Evolutionary conservation across 2,329 filamentous ascomycete species (phyloP).

Genomic region (Teratosphaeria destructans): DNA sequence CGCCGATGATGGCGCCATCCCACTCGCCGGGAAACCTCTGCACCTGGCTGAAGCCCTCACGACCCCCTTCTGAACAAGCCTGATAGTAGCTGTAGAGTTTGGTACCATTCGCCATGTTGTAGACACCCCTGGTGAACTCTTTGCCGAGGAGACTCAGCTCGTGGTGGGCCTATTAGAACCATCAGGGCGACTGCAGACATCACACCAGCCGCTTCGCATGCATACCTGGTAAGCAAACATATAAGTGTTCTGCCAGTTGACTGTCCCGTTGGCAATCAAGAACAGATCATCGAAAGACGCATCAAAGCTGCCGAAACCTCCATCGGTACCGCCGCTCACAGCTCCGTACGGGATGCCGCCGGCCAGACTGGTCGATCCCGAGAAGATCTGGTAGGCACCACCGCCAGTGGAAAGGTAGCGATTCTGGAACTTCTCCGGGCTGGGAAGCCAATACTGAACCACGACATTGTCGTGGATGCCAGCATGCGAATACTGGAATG

Average conservation of each 20-base stretch:
- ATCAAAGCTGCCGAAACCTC: slow-evolving; percentile 40
- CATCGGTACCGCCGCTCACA: slow-evolving; percentile 39
- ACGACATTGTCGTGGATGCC: slow-evolving; percentile 27
- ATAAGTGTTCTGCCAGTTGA: slow-evolving; percentile 41
- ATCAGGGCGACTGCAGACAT: neutral
- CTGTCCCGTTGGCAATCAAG: slow-evolving; percentile 34
- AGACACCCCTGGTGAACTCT: slow-evolving; percentile 33
- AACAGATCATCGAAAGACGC: slow-evolving; percentile 23
- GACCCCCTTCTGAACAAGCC: slow-evolving; percentile 45
- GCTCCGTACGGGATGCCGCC: slow-evolving; percentile 37
- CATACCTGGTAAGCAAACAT: slow-evolving; percentile 38
- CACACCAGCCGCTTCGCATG: too few relatives aligned
- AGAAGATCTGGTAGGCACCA: slow-evolving; percentile 37
- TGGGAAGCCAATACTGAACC: slow-evolving; percentile 34
- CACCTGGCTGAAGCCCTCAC: slow-evolving; percentile 40
- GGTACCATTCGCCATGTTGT: slow-evolving; percentile 23
- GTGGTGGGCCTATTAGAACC: slow-evolving; percentile 30
- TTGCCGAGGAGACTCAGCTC: slow-evolving; percentile 44
- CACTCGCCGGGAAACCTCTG: slow-evolving; percentile 42
- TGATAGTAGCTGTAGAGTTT: slow-evolving; percentile 42
- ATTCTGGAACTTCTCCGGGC: slow-evolving; percentile 34
- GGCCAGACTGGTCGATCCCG: slow-evolving; percentile 24
- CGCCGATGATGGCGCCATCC: slow-evolving; percentile 37
- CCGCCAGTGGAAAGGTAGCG: slow-evolving; percentile 38
- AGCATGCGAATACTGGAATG: slow-evolving; percentile 35